A percentile compares a stretch with the other conserved stretches of the same genome.
These are phyloP conservation scores for Dysphania ambrosioides DNA, from an alignment of 148 eudicot genomes.

Conservation along the genomic window DNA sequence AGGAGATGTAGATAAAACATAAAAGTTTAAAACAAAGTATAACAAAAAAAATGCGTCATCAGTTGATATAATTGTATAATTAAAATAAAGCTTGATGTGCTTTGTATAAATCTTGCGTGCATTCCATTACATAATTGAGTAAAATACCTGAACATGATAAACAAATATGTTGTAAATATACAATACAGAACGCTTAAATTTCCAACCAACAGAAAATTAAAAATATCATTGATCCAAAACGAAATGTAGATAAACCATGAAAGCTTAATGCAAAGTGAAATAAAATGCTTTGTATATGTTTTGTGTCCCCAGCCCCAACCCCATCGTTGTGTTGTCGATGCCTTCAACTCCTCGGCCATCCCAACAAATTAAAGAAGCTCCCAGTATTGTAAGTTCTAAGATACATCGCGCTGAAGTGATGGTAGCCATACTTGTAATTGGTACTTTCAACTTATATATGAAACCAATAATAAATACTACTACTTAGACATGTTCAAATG, in stretches of 20 bases:
- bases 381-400: slow-evolving; percentile 1
- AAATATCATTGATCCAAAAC: not conserved
- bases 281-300: no score
- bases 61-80: no score
- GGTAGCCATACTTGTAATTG: not conserved
- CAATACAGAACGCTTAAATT: not conserved
- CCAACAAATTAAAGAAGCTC: slow-evolving; percentile 7
- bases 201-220: not conserved
- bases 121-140: slow-evolving; percentile 33
- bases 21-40: not conserved
- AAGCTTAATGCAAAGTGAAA: no score
- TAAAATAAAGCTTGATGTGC: no score
- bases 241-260: not conserved
- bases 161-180: not conserved
- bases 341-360: not conserved
- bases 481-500: no score
- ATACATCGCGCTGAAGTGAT: not conserved
- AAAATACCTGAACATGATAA: no score
- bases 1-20: not conserved
- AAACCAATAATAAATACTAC: not conserved
- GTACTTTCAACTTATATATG: not conserved
- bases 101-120: slow-evolving; percentile 40
- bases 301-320: slow-evolving; percentile 9
- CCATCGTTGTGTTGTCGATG: not conserved
- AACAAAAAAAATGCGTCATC: not conserved